Conservation (phyloP, 1,284 basidiomycete genomes). For the Pyrrhoderma noxium region DNA sequence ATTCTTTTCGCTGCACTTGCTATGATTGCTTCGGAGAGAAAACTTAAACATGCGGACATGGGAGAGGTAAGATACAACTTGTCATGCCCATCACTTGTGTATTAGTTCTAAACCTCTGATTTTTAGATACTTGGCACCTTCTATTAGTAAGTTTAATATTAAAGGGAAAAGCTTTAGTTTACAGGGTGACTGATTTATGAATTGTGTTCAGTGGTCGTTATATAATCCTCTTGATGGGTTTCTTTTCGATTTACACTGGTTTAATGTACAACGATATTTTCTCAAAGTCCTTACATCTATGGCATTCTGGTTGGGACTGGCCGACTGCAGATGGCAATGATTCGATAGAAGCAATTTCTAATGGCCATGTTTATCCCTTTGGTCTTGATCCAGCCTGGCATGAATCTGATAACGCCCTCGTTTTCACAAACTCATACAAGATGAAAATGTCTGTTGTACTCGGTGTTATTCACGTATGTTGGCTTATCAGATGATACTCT, state of each 20-base stretch:
- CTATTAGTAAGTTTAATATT: constrained; percentile 73
- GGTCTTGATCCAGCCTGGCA: constrained; percentile 97
- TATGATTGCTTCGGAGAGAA: constrained; percentile 85
- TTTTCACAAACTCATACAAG: constrained; percentile 99
- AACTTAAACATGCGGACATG: constrained; percentile 68
- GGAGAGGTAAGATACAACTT: constrained; percentile 56
- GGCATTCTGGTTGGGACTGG: constrained; percentile 86
- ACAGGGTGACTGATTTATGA: constrained; percentile 21
- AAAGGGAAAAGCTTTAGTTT: background rate
- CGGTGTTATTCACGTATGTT: constrained; percentile 89
- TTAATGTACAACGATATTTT: constrained; percentile 99
- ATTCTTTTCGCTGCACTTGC: constrained; percentile 70
- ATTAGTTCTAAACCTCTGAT: background rate
- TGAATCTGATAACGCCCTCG: constrained; percentile 83
- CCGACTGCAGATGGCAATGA: constrained; percentile 42
- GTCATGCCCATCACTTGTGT: constrained; percentile 16
- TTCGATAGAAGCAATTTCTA: constrained; percentile 47
- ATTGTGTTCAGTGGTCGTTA: constrained; percentile 73
- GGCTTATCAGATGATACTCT: constrained; percentile 1
- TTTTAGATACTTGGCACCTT: constrained; percentile 79
- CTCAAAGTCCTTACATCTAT: constrained; percentile 87
- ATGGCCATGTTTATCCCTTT: constrained; percentile 78
- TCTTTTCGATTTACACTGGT: constrained; percentile 94
- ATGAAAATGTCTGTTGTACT: constrained; percentile 99
- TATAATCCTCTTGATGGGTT: constrained; percentile 96